These are phyloP conservation scores for Daldinia eschscholtzii DNA, from an alignment of 2,329 filamentous ascomycete genomes.

Conservation along the genomic window DNA sequence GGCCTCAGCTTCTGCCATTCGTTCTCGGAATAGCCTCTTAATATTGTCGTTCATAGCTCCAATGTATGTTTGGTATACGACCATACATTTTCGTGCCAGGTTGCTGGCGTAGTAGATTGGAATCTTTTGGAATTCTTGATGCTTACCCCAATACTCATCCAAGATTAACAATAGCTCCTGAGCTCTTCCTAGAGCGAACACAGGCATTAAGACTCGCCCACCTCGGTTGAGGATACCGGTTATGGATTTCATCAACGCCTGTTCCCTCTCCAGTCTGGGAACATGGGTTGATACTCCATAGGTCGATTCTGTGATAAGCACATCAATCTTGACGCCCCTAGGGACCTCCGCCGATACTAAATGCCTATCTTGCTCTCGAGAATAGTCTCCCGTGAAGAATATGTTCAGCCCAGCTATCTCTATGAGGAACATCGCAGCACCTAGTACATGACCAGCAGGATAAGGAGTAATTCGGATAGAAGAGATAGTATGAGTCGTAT, in stretches of 20 bases:
- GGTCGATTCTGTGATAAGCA: constrained; percentile 96
- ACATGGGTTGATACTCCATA: constrained; percentile 96
- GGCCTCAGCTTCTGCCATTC: constrained; percentile 90
- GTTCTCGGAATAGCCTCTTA: constrained; percentile 91
- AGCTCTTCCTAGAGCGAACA: constrained; percentile 92
- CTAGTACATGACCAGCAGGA: constrained; percentile 96
- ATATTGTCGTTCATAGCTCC: constrained; percentile 99
- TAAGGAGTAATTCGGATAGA: constrained; percentile 97
- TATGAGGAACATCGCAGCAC: constrained; percentile 97
- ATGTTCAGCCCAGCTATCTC: constrained; percentile 98
- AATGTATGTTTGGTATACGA: constrained; percentile 98
- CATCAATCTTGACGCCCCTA: constrained; percentile 89
- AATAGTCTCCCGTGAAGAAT: constrained; percentile 98
- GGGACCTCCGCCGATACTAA: constrained; percentile 94
- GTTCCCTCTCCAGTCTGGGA: constrained; percentile 89
- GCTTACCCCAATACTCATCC: constrained; percentile 96
- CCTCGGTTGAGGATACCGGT: constrained; percentile 91
- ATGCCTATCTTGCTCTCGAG: constrained; percentile 93
- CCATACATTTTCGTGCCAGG: constrained; percentile 95
- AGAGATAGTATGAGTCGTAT: constrained; percentile 96
- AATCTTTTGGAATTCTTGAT: constrained; percentile 86
- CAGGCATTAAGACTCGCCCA: constrained; percentile 91
- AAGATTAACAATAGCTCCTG: constrained; percentile 95
- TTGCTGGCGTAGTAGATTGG: constrained; percentile 99
- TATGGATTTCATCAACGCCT: constrained; percentile 94